phyloP scores from a whole-genome alignment of 495 filamentous ascomycete species.

The Penicillium mononematosum region DNA sequence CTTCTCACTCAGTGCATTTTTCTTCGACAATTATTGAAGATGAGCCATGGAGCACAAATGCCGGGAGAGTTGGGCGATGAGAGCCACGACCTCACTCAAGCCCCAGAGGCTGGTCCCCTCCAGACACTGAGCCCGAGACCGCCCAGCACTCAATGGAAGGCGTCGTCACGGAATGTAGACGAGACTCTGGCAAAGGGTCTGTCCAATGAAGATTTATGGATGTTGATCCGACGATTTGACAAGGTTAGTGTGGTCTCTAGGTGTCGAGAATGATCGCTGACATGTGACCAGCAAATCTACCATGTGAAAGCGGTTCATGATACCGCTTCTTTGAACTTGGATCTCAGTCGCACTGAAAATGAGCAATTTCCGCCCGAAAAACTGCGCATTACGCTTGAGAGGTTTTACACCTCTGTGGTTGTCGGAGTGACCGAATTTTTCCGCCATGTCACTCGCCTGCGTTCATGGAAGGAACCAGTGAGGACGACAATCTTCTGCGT shows the following conservation, averaged over 20 bases:
- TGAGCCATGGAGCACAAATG: conserved; percentile 22
- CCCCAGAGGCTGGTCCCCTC: conserved; percentile 10
- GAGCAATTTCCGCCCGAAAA: conserved; percentile 89
- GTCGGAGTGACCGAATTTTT: conserved; percentile 63
- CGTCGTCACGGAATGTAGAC: conserved; percentile 20
- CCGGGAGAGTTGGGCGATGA: conserved; percentile 23
- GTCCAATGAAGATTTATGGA: conserved; percentile 82
- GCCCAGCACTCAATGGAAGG: conserved; percentile 24
- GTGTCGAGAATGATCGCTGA: conserved; percentile 13
- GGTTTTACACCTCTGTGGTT: conserved; percentile 79
- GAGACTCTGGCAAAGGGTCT: conserved; percentile 48
- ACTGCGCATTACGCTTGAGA: conserved; percentile 73
- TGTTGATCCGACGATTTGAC: conserved; percentile 77
- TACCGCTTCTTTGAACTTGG: conserved; percentile 58
- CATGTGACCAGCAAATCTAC: conserved; percentile 71
- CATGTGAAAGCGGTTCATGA: conserved; percentile 70
- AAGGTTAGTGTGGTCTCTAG: conserved; percentile 52
- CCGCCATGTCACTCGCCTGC: conserved; percentile 72
- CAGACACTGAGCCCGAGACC: conserved; percentile 11
- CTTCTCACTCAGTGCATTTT: background rate
- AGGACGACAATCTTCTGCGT: conserved; percentile 67
- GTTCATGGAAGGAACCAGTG: conserved; percentile 74
- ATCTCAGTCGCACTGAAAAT: conserved; percentile 76
- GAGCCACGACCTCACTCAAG: conserved; percentile 13
- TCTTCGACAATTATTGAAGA: conserved; percentile 5